Evolutionary conservation across 2,329 filamentous ascomycete species (phyloP).

Genomic region (Fusarium guadeloupense): DNA sequence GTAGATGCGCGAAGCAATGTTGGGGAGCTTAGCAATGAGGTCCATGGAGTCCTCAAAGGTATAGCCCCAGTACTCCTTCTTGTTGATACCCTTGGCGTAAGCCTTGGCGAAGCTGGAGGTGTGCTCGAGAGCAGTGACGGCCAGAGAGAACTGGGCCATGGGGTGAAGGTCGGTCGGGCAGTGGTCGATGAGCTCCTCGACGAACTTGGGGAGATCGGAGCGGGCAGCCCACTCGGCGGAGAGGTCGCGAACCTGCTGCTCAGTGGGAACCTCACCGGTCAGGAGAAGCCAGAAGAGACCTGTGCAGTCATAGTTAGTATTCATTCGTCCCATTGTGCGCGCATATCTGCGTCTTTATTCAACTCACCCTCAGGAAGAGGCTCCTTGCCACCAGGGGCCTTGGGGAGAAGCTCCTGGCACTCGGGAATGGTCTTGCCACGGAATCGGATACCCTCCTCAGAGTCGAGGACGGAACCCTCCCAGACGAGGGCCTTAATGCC

Average conservation of each 20-base stretch:
- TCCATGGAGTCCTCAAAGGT: conserved; percentile 99
- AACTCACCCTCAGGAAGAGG: conserved; percentile 87
- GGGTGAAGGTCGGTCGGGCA: conserved; percentile 99
- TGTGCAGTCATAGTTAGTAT: conserved; percentile 45
- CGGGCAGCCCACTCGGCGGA: conserved; percentile 99
- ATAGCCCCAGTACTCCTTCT: conserved; percentile 99
- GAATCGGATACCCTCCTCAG: conserved; percentile 99
- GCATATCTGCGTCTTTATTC: neutral
- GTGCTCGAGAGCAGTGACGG: conserved; percentile 97
- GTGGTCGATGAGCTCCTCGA: conserved; percentile 99
- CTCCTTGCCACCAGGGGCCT: conserved; percentile 95
- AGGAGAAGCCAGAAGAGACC: conserved; percentile 99
- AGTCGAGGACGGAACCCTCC: conserved; percentile 98
- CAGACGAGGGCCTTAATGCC: conserved; percentile 98
- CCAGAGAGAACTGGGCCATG: conserved; percentile 99
- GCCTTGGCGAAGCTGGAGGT: conserved; percentile 98
- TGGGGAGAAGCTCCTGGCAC: conserved; percentile 96
- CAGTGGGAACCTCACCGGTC: conserved; percentile 95
- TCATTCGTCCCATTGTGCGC: neutral
- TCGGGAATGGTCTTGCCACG: conserved; percentile 99
- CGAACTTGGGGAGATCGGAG: conserved; percentile 95
- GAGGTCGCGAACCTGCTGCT: conserved; percentile 98
- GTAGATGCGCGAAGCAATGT: conserved; percentile 98
- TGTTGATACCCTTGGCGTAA: conserved; percentile 98
- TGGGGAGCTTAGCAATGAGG: conserved; percentile 98